Percentiles rank a stretch among this genome's conserved stretches.
Evolutionary conservation across 2,329 filamentous ascomycete genomes (phyloP).

Genomic region (Sclerotinia minor): DNA sequence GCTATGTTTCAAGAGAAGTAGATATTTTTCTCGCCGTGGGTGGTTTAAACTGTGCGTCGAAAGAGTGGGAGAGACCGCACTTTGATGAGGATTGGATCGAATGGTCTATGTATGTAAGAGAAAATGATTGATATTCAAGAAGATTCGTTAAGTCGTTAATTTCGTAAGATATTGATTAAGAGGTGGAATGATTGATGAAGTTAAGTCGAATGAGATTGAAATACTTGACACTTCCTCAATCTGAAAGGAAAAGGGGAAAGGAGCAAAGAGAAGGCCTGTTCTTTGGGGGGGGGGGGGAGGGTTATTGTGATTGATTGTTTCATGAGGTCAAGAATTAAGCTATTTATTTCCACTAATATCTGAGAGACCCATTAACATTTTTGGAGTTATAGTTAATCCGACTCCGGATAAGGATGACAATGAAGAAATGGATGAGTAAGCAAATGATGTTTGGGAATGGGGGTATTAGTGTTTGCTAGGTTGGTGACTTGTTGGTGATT

Average conservation of each 20-base stretch:
- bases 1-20: neutral
- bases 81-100: neutral
- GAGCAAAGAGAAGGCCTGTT: constrained; percentile 9
- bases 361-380: neutral
- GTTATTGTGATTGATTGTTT: constrained; percentile 12
- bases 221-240: constrained; percentile 4
- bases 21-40: neutral
- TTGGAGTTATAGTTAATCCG: constrained; percentile 9
- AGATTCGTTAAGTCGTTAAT: constrained; percentile 42
- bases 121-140: constrained; percentile 33
- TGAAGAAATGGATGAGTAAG: too few relatives aligned
- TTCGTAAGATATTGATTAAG: constrained; percentile 34
- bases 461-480: too few relatives aligned
- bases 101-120: constrained; percentile 12
- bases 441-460: neutral
- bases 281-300: too few relatives aligned
- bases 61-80: constrained; percentile 19
- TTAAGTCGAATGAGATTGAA: neutral
- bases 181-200: constrained; percentile 6
- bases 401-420: constrained; percentile 2
- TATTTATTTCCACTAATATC: constrained; percentile 1
- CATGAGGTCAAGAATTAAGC: constrained; percentile 12
- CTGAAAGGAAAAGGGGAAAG: constrained; percentile 14
- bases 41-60: constrained; percentile 5
- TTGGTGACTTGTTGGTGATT: too few relatives aligned